Base-by-base conservation (phyloP, 768 basidiomycete genomes). In the Auricularia auricula-judae region DNA sequence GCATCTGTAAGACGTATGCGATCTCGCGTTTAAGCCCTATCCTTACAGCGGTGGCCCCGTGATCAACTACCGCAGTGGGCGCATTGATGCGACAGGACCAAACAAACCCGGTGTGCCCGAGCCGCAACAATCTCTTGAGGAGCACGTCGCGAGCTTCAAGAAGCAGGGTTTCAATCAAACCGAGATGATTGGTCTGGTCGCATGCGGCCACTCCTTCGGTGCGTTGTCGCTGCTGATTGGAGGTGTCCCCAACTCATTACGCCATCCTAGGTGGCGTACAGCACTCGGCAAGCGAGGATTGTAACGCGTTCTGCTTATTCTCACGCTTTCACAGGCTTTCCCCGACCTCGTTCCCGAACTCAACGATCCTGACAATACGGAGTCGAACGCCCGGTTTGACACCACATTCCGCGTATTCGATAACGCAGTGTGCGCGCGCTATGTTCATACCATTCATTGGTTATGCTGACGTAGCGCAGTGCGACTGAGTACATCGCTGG, bases 201-300 rank as follows among this genome's bases (percentile, higher is more conserved):
- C 80, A 2, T 83, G 82, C 66, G 82, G 82, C 3, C 81, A 83
- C 67, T 80, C 80, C 7, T 73, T 82, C 63, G 81, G 81, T 62
- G 12, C 16, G 43, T 21, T 29, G 18, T 12, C 12, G 8, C 35
- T 33, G 11, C 12, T 42, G 23, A 23, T 21, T 39, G 21, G 12
- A 7, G 61, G 14, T 21, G 34, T 29, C 8, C 10, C 43, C 29
- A 23, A 47, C 10, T n/a, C 33, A 12, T 62, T 10, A 21, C 35
- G 14, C 34, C 2, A 36, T 34, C 61, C 8, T 33, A 36, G 61
- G 61, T 64, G 78, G 80, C 53, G 79, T 82, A 4, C 76, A 80
- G 44, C 79, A 80, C 81, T 3, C 68, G 70, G n/a, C 72, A 81
- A 11, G 80, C 81, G 4, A 33, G 21, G 16, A 62, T 33, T 39